Conservation (phyloP, 108 stramenopile species). For the Pseudonitzschia multiseries region DNA sequence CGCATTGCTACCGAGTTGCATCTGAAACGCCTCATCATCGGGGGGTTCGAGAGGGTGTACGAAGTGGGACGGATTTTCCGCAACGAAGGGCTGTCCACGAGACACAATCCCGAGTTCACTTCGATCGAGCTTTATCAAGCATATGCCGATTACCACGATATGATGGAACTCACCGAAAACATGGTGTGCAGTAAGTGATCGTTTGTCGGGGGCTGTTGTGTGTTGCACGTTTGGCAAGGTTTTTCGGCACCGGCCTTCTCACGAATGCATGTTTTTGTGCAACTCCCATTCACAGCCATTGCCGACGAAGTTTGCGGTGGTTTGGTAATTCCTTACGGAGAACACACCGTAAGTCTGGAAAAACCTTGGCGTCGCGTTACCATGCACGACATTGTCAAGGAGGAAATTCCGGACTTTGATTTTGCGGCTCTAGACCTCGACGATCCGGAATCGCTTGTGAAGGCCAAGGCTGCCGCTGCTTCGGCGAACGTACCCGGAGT, state of each 20-base stretch:
- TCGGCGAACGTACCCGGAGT: slow-evolving; percentile 77
- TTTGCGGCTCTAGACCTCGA: slow-evolving; percentile 68
- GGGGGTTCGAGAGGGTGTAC: slow-evolving; percentile 96
- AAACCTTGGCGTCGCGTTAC: slow-evolving; percentile 95
- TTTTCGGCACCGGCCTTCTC: not conserved
- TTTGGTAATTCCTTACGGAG: slow-evolving; percentile 77
- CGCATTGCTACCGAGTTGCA: slow-evolving; percentile 99
- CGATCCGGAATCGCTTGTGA: slow-evolving; percentile 63
- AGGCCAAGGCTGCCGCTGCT: slow-evolving; percentile 72
- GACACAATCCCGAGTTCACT: slow-evolving; percentile 99
- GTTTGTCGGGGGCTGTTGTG: not conserved
- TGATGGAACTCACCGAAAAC: slow-evolving; percentile 95
- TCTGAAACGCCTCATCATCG: slow-evolving; percentile 95
- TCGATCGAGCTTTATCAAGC: slow-evolving; percentile 98
- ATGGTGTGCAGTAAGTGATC: slow-evolving; percentile 73
- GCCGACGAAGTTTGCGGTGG: slow-evolving; percentile 78
- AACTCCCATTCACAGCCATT: slow-evolving; percentile 39
- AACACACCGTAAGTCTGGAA: slow-evolving; percentile 78
- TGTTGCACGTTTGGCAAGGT: not conserved
- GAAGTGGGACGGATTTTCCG: slow-evolving; percentile 99
- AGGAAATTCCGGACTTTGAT: slow-evolving; percentile 88
- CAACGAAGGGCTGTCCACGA: slow-evolving; percentile 97
- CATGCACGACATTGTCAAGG: slow-evolving; percentile 96
- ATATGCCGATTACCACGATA: slow-evolving; percentile 95
- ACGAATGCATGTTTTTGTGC: not conserved